These are phyloP conservation scores for Scleromitrula shiraiana DNA, from an alignment of 2,329 filamentous ascomycete genomes.

Conservation along the genomic window DNA sequence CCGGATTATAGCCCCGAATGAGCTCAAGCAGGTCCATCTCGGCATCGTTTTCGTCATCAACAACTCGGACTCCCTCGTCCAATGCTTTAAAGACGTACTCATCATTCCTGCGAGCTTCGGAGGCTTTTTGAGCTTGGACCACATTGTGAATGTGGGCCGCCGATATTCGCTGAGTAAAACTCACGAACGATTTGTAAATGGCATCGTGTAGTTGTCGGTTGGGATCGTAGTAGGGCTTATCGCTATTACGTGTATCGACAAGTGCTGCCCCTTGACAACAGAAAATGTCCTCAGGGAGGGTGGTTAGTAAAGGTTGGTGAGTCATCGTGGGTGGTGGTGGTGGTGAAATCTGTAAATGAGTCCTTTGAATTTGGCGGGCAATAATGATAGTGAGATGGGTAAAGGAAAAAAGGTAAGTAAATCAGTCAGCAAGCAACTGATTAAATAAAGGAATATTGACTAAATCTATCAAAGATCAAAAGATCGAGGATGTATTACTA, in stretches of 20 bases:
- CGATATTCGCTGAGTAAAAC: constrained; percentile 2
- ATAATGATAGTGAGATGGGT: not conserved
- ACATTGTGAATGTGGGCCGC: not conserved
- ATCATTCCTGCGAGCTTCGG: no score
- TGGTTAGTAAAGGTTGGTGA: not conserved
- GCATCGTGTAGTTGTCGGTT: constrained; percentile 8
- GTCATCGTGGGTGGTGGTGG: not conserved
- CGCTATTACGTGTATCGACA: not conserved
- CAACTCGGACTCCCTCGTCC: not conserved
- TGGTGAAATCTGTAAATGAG: not conserved
- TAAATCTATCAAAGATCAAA: no score
- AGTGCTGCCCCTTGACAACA: constrained; percentile 2
- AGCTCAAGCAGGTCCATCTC: not conserved
- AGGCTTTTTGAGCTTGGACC: not conserved
- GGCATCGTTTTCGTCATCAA: not conserved
- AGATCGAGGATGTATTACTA: not conserved
- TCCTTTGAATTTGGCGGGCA: not conserved
- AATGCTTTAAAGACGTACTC: no score
- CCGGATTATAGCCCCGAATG: constrained; percentile 4
- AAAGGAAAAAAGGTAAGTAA: not conserved
- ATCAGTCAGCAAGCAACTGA: no score
- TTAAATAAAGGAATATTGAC: no score
- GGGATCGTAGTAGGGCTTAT: constrained; percentile 8
- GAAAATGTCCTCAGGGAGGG: constrained; percentile 4
- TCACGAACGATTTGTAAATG: constrained; percentile 8